These are phyloP conservation scores for Alternaria sp. DNA, from an alignment of 2,329 filamentous ascomycete species.

Conservation along the genomic window DNA sequence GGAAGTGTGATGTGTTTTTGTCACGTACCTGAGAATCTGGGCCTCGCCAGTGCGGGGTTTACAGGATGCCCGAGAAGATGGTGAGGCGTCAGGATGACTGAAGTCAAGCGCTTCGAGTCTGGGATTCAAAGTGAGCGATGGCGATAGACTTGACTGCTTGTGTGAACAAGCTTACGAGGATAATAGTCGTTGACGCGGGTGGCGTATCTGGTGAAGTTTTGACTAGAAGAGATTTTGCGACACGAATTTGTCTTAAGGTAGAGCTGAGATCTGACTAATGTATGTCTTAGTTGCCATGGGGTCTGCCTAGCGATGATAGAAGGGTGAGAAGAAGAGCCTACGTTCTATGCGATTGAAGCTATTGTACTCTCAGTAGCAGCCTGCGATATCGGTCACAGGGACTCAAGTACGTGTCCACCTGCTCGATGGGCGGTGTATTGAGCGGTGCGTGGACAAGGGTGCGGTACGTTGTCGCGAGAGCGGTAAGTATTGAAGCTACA, in stretches of 20 bases:
- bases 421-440: conserved; percentile 19
- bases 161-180: not conserved
- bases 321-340: conserved; percentile 9
- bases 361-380: conserved; percentile 16
- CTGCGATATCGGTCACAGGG: conserved; percentile 13
- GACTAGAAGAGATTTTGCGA: not conserved
- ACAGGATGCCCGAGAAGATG: not conserved
- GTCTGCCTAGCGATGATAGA: conserved; percentile 8
- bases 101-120: not conserved
- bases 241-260: not conserved
- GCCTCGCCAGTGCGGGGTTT: conserved; percentile 1
- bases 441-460: conserved; percentile 10
- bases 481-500: not conserved
- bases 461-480: conserved; percentile 6
- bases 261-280: conserved; percentile 15
- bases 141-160: not conserved
- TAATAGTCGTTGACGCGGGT: not conserved
- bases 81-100: not conserved
- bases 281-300: conserved; percentile 13
- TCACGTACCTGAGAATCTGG: conserved; percentile 23
- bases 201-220: not conserved
- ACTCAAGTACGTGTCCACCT: conserved; percentile 11
- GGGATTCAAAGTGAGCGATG: not conserved
- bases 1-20: conserved; percentile 6
- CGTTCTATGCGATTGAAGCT: conserved; percentile 8